Conservation (phyloP, 2,329 filamentous ascomycete genomes). For the Ophiostoma sp. region DNA sequence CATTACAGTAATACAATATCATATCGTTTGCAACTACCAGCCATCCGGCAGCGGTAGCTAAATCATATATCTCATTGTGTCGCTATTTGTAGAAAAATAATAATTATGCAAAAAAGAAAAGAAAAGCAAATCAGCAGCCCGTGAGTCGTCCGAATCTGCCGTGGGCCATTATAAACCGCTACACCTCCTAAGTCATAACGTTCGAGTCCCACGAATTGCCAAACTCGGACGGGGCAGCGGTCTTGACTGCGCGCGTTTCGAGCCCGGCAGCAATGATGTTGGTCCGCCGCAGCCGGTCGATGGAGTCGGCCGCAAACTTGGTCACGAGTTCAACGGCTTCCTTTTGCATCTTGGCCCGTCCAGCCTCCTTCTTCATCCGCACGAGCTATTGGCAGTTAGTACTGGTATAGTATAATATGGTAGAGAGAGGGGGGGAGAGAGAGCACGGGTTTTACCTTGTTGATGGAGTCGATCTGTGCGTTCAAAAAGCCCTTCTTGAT, state of each 20-base stretch:
- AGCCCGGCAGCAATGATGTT: conserved; percentile 70
- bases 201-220: background rate
- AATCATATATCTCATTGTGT: background rate
- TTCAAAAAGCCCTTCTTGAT: conserved; percentile 67
- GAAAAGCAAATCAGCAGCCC: background rate
- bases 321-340: conserved; percentile 63
- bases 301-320: conserved; percentile 67
- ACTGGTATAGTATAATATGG: background rate
- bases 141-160: no score
- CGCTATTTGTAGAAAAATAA: background rate
- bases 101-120: background rate
- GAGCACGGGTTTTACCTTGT: conserved; percentile 48
- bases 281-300: conserved; percentile 71
- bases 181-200: background rate
- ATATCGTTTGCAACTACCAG: no score
- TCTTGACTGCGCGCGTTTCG: conserved; percentile 39
- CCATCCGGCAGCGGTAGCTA: background rate
- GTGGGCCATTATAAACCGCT: background rate
- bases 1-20: background rate
- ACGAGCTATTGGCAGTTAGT: conserved; percentile 50
- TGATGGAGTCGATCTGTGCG: conserved; percentile 78
- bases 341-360: conserved; percentile 64
- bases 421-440: background rate
- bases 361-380: conserved; percentile 62
- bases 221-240: background rate